Evolutionary conservation across 768 basidiomycete species (phyloP).

Genomic region (Tricholoma furcatifolium): DNA sequence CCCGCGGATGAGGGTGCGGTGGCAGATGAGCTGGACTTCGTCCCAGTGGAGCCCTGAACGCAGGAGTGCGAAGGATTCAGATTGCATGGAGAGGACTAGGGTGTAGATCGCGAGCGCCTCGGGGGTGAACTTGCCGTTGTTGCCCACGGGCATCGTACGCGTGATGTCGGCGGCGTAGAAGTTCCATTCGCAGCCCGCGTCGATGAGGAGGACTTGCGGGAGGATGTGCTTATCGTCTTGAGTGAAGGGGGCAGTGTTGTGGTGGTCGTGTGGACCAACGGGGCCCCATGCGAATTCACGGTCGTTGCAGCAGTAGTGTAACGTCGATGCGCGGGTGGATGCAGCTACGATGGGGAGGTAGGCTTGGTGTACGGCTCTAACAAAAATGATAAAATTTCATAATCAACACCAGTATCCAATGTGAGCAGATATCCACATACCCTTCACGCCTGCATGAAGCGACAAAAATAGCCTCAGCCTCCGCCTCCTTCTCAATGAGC

Average conservation of each 20-base stretch:
- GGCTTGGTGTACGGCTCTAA: slow-evolving; percentile 80
- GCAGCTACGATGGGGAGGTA: slow-evolving; percentile 93
- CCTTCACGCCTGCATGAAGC: slow-evolving; percentile 88
- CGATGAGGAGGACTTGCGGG: slow-evolving; percentile 83
- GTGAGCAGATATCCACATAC: slow-evolving; percentile 39
- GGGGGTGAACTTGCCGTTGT: slow-evolving; percentile 83
- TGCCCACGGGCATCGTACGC: slow-evolving; percentile 90
- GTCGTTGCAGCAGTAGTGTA: slow-evolving; percentile 96
- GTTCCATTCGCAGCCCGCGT: slow-evolving; percentile 91
- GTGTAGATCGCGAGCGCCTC: slow-evolving; percentile 83
- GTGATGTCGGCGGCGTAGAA: slow-evolving; percentile 57
- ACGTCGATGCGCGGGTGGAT: slow-evolving; percentile 79
- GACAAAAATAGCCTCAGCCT: slow-evolving; percentile 92
- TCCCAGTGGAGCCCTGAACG: slow-evolving; percentile 91
- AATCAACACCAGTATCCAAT: neutral
- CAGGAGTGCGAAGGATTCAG: slow-evolving; percentile 67
- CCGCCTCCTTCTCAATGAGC: slow-evolving; percentile 89
- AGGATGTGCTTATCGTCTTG: slow-evolving; percentile 37
- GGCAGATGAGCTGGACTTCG: slow-evolving; percentile 78
- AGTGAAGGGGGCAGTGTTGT: slow-evolving; percentile 49
- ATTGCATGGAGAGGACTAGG: slow-evolving; percentile 90
- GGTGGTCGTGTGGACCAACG: slow-evolving; percentile 49
- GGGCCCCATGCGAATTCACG: slow-evolving; percentile 86
- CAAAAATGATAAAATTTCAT: neutral
- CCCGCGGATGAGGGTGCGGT: slow-evolving; percentile 76